A percentile compares a stretch with the other conserved stretches of the same genome.
phyloP scores from a whole-genome alignment of 441 rosid genomes.

The Erodium moschatum region DNA sequence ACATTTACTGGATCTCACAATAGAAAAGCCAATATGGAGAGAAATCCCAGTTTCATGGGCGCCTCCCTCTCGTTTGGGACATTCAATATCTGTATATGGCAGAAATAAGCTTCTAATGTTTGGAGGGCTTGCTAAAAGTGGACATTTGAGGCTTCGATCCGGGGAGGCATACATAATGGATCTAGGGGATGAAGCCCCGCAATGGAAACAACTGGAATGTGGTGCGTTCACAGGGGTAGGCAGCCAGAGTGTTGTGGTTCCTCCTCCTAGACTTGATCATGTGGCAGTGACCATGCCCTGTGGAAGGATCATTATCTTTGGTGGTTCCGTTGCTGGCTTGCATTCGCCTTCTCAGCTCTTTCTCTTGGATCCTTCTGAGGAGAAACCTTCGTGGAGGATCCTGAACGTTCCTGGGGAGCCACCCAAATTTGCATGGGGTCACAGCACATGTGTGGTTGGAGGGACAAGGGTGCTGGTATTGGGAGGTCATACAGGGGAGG shows the following conservation, averaged over 20 bases:
- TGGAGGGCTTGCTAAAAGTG: conserved; percentile 85
- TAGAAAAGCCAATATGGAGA: conserved; percentile 83
- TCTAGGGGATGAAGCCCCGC: conserved; percentile 75
- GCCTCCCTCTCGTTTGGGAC: conserved; percentile 89
- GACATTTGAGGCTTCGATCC: conserved; percentile 80
- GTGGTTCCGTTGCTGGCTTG: conserved; percentile 94
- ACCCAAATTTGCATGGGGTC: conserved; percentile 95
- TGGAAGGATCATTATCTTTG: conserved; percentile 78
- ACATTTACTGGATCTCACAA: conserved; percentile 75
- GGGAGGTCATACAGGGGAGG: conserved; percentile 94
- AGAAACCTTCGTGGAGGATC: conserved; percentile 84
- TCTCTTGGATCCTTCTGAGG: conserved; percentile 85
- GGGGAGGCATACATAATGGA: conserved; percentile 91
- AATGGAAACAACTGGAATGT: conserved; percentile 74
- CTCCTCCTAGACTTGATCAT: conserved; percentile 90
- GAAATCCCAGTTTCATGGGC: conserved; percentile 89
- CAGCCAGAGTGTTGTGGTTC: conserved; percentile 69
- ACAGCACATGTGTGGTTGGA: conserved; percentile 88
- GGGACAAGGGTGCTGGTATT: conserved; percentile 82
- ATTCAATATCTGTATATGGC: conserved; percentile 75
- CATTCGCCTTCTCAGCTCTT: conserved; percentile 87
- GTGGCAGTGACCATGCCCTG: conserved; percentile 84
- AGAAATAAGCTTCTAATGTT: conserved; percentile 84
- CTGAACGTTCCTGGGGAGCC: conserved; percentile 78
- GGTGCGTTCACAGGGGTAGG: conserved; percentile 86